Evolutionary conservation across 495 filamentous ascomycete species (phyloP), one percentile per base, ranked within the genome.

Genomic region (Aspergillus egyptiacus): DNA sequence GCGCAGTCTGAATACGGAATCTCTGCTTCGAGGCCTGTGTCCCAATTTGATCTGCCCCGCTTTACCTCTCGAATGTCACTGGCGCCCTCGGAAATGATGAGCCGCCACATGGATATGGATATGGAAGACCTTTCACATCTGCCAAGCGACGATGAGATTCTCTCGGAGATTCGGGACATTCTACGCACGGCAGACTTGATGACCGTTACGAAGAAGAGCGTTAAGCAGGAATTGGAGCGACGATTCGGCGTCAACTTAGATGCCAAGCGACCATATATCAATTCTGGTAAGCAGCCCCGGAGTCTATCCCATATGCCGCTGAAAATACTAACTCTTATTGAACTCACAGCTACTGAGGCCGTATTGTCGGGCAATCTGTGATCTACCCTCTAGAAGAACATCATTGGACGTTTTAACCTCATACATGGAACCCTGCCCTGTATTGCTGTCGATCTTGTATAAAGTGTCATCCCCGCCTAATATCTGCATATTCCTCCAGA

Each of bases 191-290:
- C 89, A 2, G 94, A 99, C 72, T 71, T 99, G 58, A 99, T 99
- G 93, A 88, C 74, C 8, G 86, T 97, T 23, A 97, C 94, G 53
- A 99, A 99, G 84, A 99, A 97, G 81, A 87, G 85, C 50, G 85
- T 99, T 70, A 96, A 96, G 77, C 67, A 77, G 50, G 94, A 99
- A 68, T 70, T 99, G 48, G 94, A 99, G 72, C 76, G 78, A 58
- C 78, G 90, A 54, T 99, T 96, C 63, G 86, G 84, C 23, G 80
- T 94, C 27, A 74, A 75, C 36, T 69, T 97, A 44, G 91, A 97
- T 62, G 66, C 78, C 43, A 87, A 81, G 74, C 80, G 88, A 67
- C 79, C 85, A 28, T 97, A 96, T 69, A 95, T 97, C 66, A 94
- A 89, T 62, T 90, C 86, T 67, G 89, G 88, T 94, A 83, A 66